Evolutionary conservation across 805 yeast genomes (phyloP).

Genomic region (Hagleromyces aurorensis): DNA sequence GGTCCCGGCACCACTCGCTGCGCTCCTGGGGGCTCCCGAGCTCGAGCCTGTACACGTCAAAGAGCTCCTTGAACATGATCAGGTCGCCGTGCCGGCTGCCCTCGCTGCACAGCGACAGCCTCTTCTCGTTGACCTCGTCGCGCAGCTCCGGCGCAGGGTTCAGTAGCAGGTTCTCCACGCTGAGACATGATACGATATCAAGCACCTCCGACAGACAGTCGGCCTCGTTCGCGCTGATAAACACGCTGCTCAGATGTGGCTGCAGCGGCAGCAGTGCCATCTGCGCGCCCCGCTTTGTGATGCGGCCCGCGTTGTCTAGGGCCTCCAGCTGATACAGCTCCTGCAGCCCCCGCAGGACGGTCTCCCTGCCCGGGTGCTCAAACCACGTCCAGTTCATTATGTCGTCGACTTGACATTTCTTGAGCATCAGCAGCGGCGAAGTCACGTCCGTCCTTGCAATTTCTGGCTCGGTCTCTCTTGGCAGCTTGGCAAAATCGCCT

Average conservation of each 20-base stretch:
- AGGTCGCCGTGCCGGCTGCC: constrained; percentile 80
- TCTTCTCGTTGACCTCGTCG: constrained; percentile 73
- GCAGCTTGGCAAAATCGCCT: constrained; percentile 50
- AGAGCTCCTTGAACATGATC: constrained; percentile 70
- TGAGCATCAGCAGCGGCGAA: constrained; percentile 75
- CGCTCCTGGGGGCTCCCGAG: constrained; percentile 38
- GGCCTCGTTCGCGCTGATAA: constrained; percentile 56
- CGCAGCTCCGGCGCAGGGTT: constrained; percentile 75
- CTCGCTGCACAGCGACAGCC: constrained; percentile 59
- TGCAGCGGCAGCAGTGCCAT: constrained; percentile 87
- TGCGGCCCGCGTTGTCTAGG: constrained; percentile 61
- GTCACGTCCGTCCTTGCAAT: constrained; percentile 80
- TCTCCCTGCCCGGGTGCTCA: constrained; percentile 76
- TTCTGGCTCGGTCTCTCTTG: constrained; percentile 86
- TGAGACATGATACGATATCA: constrained; percentile 86
- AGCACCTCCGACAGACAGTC: constrained; percentile 58
- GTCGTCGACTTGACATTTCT: constrained; percentile 76
- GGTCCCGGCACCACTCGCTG: constrained; percentile 75
- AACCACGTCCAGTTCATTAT: constrained; percentile 87
- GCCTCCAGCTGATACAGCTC: constrained; percentile 77
- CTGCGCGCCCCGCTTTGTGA: constrained; percentile 72
- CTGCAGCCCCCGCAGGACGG: constrained; percentile 67
- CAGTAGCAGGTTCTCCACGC: constrained; percentile 80
- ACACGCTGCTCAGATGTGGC: constrained; percentile 86
- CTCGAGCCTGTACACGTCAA: constrained; percentile 40